Evolutionary conservation across 306 rosid species (phyloP).

Genomic region (Hippophae rhamnoides): DNA sequence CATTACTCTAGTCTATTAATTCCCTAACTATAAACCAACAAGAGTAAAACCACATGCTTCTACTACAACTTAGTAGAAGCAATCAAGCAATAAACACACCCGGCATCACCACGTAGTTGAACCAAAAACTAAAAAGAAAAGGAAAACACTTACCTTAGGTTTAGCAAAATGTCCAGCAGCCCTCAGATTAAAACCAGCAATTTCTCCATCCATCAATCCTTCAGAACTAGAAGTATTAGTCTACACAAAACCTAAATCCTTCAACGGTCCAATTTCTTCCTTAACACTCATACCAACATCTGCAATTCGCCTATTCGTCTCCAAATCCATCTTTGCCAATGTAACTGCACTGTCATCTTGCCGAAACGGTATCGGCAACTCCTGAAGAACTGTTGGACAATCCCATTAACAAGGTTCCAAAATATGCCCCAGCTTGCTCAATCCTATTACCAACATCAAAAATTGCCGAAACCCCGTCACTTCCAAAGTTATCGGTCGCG

Average conservation of each 20-base stretch:
- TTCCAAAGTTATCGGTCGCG: constrained; percentile 31
- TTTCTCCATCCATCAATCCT: constrained; percentile 53
- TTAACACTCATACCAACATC: constrained; percentile 35
- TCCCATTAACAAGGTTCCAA: constrained; percentile 79
- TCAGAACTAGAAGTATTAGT: constrained; percentile 32
- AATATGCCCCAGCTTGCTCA: constrained; percentile 87
- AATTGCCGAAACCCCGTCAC: constrained; percentile 68
- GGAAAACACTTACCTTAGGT: constrained; percentile 56
- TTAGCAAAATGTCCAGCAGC: constrained; percentile 58
- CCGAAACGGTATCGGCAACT: constrained; percentile 65
- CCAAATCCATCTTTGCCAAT: constrained; percentile 33
- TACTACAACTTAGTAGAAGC: too few species aligned
- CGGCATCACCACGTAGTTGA: neutral
- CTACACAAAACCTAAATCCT: constrained; percentile 49
- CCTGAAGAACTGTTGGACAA: constrained; percentile 86
- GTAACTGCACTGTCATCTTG: constrained; percentile 38
- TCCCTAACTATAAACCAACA: too few species aligned
- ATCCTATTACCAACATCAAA: constrained; percentile 74
- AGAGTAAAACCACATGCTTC: too few species aligned
- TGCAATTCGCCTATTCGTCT: constrained; percentile 37
- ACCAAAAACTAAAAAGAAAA: neutral
- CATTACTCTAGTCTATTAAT: too few species aligned
- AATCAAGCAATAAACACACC: neutral
- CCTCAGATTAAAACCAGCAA: constrained; percentile 50
- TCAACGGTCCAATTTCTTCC: constrained; percentile 52